A percentile compares a stretch with the other conserved stretches of the same genome.
phyloP scores from a whole-genome alignment of 129 eudicot species.

The Ambrosia trifida region DNA sequence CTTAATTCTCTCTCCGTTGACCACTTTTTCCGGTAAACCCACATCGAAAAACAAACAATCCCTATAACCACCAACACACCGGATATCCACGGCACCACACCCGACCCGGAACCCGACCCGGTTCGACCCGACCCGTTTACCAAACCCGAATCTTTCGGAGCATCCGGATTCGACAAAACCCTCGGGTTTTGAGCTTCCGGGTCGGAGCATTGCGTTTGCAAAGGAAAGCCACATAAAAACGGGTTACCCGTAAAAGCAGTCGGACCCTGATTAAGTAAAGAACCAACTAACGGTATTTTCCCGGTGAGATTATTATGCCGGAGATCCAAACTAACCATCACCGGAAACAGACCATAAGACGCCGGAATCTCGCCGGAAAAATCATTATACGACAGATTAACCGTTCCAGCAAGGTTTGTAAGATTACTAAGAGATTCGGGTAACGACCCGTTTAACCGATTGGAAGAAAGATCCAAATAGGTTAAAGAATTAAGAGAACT shows the following conservation, averaged over 20 bases:
- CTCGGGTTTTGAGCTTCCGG: slow-evolving; percentile 66
- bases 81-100: slow-evolving; percentile 48
- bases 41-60: slow-evolving; percentile 51
- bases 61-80: slow-evolving; percentile 61
- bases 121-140: slow-evolving; percentile 32
- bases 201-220: slow-evolving; percentile 46
- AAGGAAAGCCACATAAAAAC: slow-evolving; percentile 80
- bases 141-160: slow-evolving; percentile 46
- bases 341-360: slow-evolving; percentile 74
- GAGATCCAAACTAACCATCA: slow-evolving; percentile 74
- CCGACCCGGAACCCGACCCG: slow-evolving; percentile 40
- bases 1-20: slow-evolving; percentile 40
- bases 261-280: slow-evolving; percentile 87
- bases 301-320: slow-evolving; percentile 79
- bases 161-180: slow-evolving; percentile 49
- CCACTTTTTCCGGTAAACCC: slow-evolving; percentile 55
- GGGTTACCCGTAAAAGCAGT: slow-evolving; percentile 92
- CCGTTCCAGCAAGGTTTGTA: slow-evolving; percentile 59
- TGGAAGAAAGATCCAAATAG: slow-evolving; percentile 61
- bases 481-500: slow-evolving; percentile 36
- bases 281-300: slow-evolving; percentile 77
- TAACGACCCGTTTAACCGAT: slow-evolving; percentile 56
- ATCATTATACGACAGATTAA: slow-evolving; percentile 63
- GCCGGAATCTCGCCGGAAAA: slow-evolving; percentile 78
- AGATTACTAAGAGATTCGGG: slow-evolving; percentile 55